These are phyloP conservation scores for Elongisporangium prolatum DNA, from an alignment of 352 stramenopile genomes.

Conservation along the genomic window DNA sequence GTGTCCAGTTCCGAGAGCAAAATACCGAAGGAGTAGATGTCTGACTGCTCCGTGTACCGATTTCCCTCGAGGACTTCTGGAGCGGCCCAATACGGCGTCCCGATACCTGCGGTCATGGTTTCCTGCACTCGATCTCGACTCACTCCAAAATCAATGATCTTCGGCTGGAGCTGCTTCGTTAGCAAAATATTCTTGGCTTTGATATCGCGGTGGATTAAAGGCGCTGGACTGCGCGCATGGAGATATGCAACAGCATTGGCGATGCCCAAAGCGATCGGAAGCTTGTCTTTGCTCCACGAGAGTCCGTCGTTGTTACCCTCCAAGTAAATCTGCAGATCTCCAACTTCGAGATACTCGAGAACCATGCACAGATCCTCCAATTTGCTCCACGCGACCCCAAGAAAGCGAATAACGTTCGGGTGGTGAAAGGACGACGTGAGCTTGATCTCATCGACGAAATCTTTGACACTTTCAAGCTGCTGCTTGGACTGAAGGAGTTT, in stretches of 20 bases:
- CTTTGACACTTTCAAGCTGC: slow-evolving; percentile 25
- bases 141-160: slow-evolving; percentile 59
- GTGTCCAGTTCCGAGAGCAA: slow-evolving; percentile 48
- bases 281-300: slow-evolving; percentile 25
- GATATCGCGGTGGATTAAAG: slow-evolving; percentile 52
- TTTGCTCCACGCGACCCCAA: slow-evolving; percentile 50
- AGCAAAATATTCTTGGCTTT: slow-evolving; percentile 53
- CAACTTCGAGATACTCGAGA: slow-evolving; percentile 40
- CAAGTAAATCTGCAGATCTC: slow-evolving; percentile 38
- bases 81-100: slow-evolving; percentile 57
- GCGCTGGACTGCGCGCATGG: slow-evolving; percentile 24
- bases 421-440: slow-evolving; percentile 34
- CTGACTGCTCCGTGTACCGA: slow-evolving; percentile 49
- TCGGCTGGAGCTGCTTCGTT: slow-evolving; percentile 28
- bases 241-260: slow-evolving; percentile 39
- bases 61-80: slow-evolving; percentile 59
- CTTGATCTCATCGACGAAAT: slow-evolving; percentile 45
- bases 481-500: slow-evolving; percentile 31
- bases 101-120: slow-evolving; percentile 40
- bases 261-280: slow-evolving; percentile 36
- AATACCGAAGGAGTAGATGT: slow-evolving; percentile 77
- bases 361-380: slow-evolving; percentile 45
- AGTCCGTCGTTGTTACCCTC: slow-evolving; percentile 12
- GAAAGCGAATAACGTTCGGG: slow-evolving; percentile 39
- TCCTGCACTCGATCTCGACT: slow-evolving; percentile 35